Percentiles rank a stretch among this genome's conserved stretches.
These are phyloP conservation scores for Yamadazyma ubonensis DNA, from an alignment of 805 yeast genomes.

Conservation along the genomic window DNA sequence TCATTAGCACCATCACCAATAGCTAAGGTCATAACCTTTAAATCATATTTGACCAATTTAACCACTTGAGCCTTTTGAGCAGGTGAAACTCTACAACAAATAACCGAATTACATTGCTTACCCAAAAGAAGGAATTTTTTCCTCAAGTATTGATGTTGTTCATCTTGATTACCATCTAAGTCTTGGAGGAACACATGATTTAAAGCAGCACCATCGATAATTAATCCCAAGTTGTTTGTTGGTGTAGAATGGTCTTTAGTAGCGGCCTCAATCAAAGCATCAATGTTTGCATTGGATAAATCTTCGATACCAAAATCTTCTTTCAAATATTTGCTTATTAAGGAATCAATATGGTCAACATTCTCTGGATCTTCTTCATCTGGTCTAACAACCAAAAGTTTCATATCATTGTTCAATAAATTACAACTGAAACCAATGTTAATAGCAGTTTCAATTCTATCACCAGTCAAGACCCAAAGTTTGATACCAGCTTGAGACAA, in stretches of 20 bases:
- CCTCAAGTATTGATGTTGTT: slow-evolving; percentile 17
- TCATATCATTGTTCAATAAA: slow-evolving; percentile 65
- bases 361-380: slow-evolving; percentile 50
- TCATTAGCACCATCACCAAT: slow-evolving; percentile 88
- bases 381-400: slow-evolving; percentile 60
- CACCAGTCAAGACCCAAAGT: slow-evolving; percentile 83
- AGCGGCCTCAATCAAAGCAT: slow-evolving; percentile 56
- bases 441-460: slow-evolving; percentile 79
- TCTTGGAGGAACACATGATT: slow-evolving; percentile 36
- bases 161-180: slow-evolving; percentile 21
- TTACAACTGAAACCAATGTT: slow-evolving; percentile 81
- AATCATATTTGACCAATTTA: slow-evolving; percentile 56
- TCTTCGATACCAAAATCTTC: slow-evolving; percentile 46
- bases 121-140: slow-evolving; percentile 66
- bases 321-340: slow-evolving; percentile 40
- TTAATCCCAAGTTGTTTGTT: slow-evolving; percentile 52
- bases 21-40: slow-evolving; percentile 75
- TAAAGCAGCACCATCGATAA: slow-evolving; percentile 72
- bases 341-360: slow-evolving; percentile 3
- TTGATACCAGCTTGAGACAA: slow-evolving; percentile 73
- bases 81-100: slow-evolving; percentile 83
- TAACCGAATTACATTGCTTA: slow-evolving; percentile 73
- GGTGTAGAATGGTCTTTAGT: slow-evolving; percentile 66
- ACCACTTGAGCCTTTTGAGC: slow-evolving; percentile 80
- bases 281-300: slow-evolving; percentile 43